These are phyloP conservation scores for Coemansia sp. DNA, from an alignment of 192 early-diverging fungal species.

Conservation along the genomic window DNA sequence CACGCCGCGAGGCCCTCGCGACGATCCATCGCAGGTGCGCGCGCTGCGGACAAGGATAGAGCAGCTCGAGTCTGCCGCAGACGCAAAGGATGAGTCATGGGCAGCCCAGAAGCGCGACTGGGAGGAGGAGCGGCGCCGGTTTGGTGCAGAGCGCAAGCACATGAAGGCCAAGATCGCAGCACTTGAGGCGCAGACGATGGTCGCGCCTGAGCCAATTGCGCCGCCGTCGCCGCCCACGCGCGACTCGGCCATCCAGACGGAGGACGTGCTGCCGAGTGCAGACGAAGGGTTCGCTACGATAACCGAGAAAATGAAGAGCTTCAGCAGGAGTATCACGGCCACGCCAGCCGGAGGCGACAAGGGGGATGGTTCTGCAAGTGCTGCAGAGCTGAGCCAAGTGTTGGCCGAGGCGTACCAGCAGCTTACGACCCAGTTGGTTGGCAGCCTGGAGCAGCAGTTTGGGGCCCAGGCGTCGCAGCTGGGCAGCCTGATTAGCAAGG, in stretches of 20 bases:
- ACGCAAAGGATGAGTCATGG: slow-evolving; percentile 10
- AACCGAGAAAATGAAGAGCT: neutral
- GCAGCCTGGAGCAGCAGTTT: slow-evolving; percentile 24
- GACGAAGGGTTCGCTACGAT: neutral
- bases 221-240: slow-evolving; percentile 19
- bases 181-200: slow-evolving; percentile 23
- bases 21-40: slow-evolving; percentile 34
- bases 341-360: neutral
- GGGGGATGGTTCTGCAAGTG: slow-evolving; percentile 1
- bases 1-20: slow-evolving; percentile 36
- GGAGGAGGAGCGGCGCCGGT: slow-evolving; percentile 25
- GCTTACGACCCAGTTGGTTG: slow-evolving; percentile 16
- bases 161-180: slow-evolving; percentile 19
- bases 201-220: slow-evolving; percentile 11
- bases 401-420: slow-evolving; percentile 20
- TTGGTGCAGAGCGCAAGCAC: slow-evolving; percentile 20
- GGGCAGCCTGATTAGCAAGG: slow-evolving; percentile 18
- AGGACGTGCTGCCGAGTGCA: neutral
- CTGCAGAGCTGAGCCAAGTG: slow-evolving; percentile 7
- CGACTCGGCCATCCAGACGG: slow-evolving; percentile 41
- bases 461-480: slow-evolving; percentile 26
- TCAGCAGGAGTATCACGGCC: neutral
- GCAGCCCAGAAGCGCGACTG: slow-evolving; percentile 27
- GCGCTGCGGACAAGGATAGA: slow-evolving; percentile 22
- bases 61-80: slow-evolving; percentile 31